phyloP scores from a whole-genome alignment of 169 alveolate species.

The Plasmodium malariae region DNA sequence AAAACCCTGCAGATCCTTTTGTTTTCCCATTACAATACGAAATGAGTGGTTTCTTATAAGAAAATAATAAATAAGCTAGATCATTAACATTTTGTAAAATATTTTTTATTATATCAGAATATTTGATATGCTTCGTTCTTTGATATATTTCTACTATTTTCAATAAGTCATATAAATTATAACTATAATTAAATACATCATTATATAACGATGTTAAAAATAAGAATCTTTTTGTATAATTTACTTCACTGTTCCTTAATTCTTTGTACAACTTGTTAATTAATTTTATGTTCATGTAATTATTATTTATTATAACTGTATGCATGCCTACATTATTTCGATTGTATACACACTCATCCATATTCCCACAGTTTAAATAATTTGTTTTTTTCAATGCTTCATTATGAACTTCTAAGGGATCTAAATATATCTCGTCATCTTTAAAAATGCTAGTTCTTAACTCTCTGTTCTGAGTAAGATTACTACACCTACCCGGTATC shows the following conservation, averaged over 20 bases:
- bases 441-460: slow-evolving; percentile 58
- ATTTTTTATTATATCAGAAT: slow-evolving; percentile 35
- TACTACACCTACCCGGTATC: too few relatives aligned
- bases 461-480: too few relatives aligned
- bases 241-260: slow-evolving; percentile 81
- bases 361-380: slow-evolving; percentile 27
- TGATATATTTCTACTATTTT: slow-evolving; percentile 80
- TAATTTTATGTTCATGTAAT: slow-evolving; percentile 68
- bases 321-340: slow-evolving; percentile 67
- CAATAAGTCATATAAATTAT: slow-evolving; percentile 70
- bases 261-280: slow-evolving; percentile 77
- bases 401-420: slow-evolving; percentile 64
- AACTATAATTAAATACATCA: slow-evolving; percentile 70
- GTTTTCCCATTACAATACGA: slow-evolving; percentile 83
- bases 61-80: slow-evolving; percentile 78
- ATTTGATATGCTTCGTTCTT: slow-evolving; percentile 31
- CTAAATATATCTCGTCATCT: slow-evolving; percentile 65
- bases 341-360: slow-evolving; percentile 31
- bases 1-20: slow-evolving; percentile 81
- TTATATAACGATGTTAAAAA: slow-evolving; percentile 81
- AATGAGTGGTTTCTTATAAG: slow-evolving; percentile 83
- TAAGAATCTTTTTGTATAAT: slow-evolving; percentile 81
- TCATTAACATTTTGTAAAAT: slow-evolving; percentile 79
- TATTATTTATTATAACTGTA: slow-evolving; percentile 30
- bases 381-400: slow-evolving; percentile 53